Base-by-base conservation (phyloP, 208 protist genomes). In the Wallacemonas collosoma region DNA sequence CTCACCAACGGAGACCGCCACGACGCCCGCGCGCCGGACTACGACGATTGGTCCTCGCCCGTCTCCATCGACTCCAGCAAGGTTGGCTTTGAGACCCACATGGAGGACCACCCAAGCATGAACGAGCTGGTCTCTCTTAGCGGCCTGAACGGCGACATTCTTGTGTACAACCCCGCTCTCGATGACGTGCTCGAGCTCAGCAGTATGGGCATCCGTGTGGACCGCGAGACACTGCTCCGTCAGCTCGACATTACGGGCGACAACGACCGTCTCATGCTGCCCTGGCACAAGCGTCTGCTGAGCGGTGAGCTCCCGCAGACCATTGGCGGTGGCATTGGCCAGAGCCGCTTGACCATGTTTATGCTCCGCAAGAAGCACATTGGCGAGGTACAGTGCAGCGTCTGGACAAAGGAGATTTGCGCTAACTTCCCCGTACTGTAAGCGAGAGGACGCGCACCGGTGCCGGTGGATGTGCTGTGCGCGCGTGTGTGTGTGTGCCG, bases 141-240 rank as follows among this genome's bases (percentile, higher is more conserved):
- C 39, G 90, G 90, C 17, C 71, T 98, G 36, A 98, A 98, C 75
- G 92, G 94, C 45, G 94, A 98, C 71, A 95, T 98, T 65, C 76
- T 98, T 14, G 84, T 97, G 36, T 95, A 86, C 79, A 93, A 98
- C 81, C 82, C 88, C 35, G 71, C 74, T 26, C 77, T 97, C n/a
- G 82, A 95, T 50, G 85, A 93, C 65, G 82, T 87, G 55, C 73
- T 98, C 41, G 94, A 98, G 81, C 79, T 98, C 15, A 93, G 86
- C 73, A 93, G 84, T 68, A 98, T 98, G 94, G 94, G 94, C 63
- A 97, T 98, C 77, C 87, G 94, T 70, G 94, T 98, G 17, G 88
- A 97, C 73, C 58, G 80, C 35, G 90, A 91, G 40, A 83, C 91
- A 26, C 76, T 98, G 40, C 63, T 80, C 38, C 79, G 79, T 35